phyloP scores from a whole-genome alignment of 805 yeast genomes.

The Sungouiozyma ichnusensis region DNA sequence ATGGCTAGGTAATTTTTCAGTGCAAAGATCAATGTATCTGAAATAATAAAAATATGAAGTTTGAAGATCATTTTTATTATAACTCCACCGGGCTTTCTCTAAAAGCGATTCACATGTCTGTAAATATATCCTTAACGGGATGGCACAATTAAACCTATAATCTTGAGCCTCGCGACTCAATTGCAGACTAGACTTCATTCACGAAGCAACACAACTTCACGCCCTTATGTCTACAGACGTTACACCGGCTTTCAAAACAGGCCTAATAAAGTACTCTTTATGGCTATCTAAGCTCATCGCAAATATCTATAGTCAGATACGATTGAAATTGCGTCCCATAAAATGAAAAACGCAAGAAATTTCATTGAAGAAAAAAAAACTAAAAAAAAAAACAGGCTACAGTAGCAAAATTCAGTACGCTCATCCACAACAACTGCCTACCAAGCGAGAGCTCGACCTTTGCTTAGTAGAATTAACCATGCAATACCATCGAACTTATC shows the following conservation, averaged over 20 bases:
- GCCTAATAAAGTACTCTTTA: neutral
- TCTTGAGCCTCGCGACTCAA: conserved; percentile 37
- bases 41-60: conserved; percentile 48
- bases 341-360: neutral
- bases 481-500: too few relatives aligned
- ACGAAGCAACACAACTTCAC: too few relatives aligned
- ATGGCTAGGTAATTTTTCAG: conserved; percentile 23
- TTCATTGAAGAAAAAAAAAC: neutral
- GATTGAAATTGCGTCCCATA: neutral
- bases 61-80: conserved; percentile 32
- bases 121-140: conserved; percentile 46
- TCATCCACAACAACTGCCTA: too few relatives aligned
- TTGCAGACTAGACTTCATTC: conserved; percentile 8
- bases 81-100: conserved; percentile 33
- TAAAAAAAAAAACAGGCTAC: too few relatives aligned
- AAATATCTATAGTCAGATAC: neutral
- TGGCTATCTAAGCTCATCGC: neutral
- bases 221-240: too few relatives aligned
- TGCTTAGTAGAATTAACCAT: too few relatives aligned
- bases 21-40: conserved; percentile 44
- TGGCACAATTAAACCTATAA: conserved; percentile 42
- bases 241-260: neutral
- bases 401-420: too few relatives aligned
- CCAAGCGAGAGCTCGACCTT: too few relatives aligned
- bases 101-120: conserved; percentile 39